Evolutionary conservation across 164 flowering plant species (phyloP).

Genomic region (Chloranthus sessilifolius): DNA sequence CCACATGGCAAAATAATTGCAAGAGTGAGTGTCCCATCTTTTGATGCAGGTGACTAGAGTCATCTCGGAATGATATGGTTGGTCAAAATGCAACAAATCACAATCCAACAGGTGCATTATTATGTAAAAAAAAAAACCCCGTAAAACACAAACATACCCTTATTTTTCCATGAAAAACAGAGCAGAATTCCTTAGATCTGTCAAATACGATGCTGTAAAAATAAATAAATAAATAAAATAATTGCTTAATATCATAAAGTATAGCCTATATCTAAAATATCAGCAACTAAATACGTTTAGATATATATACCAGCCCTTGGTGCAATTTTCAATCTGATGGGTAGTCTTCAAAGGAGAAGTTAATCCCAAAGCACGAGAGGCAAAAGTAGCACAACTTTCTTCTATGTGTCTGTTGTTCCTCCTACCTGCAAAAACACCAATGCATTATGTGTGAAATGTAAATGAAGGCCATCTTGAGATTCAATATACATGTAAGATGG

Average conservation of each 20-base stretch:
- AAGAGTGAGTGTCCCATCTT: too few species aligned
- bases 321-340: conserved; percentile 97
- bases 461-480: too few species aligned
- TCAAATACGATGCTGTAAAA: conserved; percentile 81
- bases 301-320: conserved; percentile 79
- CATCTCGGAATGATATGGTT: too few species aligned
- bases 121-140: too few species aligned
- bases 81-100: too few species aligned
- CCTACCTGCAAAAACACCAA: conserved; percentile 82
- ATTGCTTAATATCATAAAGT: conserved; percentile 10
- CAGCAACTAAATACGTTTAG: neutral
- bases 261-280: neutral
- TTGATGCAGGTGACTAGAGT: too few species aligned
- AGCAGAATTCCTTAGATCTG: conserved; percentile 81
- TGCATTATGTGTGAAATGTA: too few species aligned
- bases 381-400: conserved; percentile 91
- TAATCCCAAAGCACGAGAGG: conserved; percentile 83
- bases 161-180: conserved; percentile 81
- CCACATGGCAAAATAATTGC: too few species aligned
- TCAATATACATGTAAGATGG: too few species aligned
- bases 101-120: too few species aligned
- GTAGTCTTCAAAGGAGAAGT: conserved; percentile 62
- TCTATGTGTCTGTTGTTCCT: conserved; percentile 88
- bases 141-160: conserved; percentile 44
- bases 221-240: too few species aligned